Base-by-base conservation (phyloP, 441 rosid genomes). In the Omphalea diandra region DNA sequence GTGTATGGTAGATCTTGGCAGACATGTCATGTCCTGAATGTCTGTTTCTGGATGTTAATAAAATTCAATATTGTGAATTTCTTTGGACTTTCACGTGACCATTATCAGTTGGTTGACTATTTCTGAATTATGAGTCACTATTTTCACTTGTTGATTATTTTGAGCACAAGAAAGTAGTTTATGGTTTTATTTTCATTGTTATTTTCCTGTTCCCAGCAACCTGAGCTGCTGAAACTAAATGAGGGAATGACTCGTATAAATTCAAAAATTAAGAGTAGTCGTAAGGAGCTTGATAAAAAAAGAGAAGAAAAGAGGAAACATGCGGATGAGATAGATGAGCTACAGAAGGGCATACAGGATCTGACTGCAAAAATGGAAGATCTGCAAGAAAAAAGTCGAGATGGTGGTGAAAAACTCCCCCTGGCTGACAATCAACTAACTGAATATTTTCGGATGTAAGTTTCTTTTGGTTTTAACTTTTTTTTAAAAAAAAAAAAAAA, bases 401-500 rank as follows among this genome's bases (percentile, higher is more conserved):
- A 93, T 73, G 84, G 84, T 81, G 80, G 88, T 62, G 93, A 96
- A 77, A 86, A 86, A 75, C 97, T 91, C 77, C 86, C 90, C 63
- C 79, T 91, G 79, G 91, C 85, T 81, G 93, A 91, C 63, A 79
- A 83, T 82, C 97, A 90, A 81, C 84, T 96, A 55, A 82, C 82
- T 65, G 90, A 88, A 38, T 96, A 93, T 79, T 96, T 93, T 77
- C 90, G 81, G 77, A 85, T 96, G 98, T 95, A 80, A 85, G 90
- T 81, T 81, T 73, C 71, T 69, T 68, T 47, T 60, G 20, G 61
- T 58, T 69, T 33, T 36, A 32, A 20, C 32, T 57, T 12, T n/a
- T n/a, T n/a, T n/a, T n/a, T n/a, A n/a, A n/a, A n/a, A n/a, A n/a
- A n/a, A n/a, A n/a, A n/a, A n/a, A n/a, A n/a, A n/a, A n/a, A n/a